These are phyloP conservation scores for Penicillium sp. DNA, from an alignment of 2,329 filamentous ascomycete species.

Conservation along the genomic window DNA sequence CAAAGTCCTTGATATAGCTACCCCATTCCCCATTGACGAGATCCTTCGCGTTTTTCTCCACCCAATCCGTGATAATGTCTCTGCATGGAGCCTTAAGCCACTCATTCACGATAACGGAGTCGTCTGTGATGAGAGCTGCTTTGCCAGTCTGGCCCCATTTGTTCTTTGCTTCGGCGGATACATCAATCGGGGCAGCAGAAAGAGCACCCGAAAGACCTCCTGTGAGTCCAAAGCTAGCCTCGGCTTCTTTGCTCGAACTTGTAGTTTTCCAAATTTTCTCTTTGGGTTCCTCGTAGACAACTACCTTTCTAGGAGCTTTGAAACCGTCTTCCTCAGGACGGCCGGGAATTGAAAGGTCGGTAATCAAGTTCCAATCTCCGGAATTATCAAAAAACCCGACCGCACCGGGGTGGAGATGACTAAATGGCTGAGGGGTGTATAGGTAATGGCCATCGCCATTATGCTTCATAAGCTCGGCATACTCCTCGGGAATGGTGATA, in stretches of 20 bases:
- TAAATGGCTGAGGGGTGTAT: conserved; percentile 8
- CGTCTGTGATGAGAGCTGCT: conserved; percentile 5
- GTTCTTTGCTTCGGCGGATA: conserved; percentile 8
- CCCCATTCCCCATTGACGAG: neutral
- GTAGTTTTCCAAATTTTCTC: conserved; percentile 1
- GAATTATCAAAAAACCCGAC: conserved; percentile 9
- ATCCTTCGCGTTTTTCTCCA: conserved; percentile 7
- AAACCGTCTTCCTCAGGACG: conserved; percentile 9
- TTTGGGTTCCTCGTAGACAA: neutral
- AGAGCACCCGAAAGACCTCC: conserved; percentile 6
- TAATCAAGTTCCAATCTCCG: conserved; percentile 8
- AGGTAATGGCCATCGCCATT: conserved; percentile 10
- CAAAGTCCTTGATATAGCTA: conserved; percentile 6
- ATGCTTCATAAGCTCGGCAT: conserved; percentile 11
- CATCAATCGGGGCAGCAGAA: conserved; percentile 6
- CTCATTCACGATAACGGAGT: neutral
- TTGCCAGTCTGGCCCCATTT: conserved; percentile 8
- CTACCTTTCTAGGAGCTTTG: neutral
- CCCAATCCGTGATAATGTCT: conserved; percentile 1
- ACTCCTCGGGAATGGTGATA: conserved; percentile 6
- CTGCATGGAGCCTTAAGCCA: neutral
- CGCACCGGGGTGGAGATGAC: conserved; percentile 8
- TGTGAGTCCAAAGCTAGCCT: conserved; percentile 2
- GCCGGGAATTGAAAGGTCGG: conserved; percentile 10
- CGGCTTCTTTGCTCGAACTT: conserved; percentile 5